Evolutionary conservation across 2,329 filamentous ascomycete species (phyloP), one percentile per base, ranked within the genome.

Genomic region (Beauveria bassiana): DNA sequence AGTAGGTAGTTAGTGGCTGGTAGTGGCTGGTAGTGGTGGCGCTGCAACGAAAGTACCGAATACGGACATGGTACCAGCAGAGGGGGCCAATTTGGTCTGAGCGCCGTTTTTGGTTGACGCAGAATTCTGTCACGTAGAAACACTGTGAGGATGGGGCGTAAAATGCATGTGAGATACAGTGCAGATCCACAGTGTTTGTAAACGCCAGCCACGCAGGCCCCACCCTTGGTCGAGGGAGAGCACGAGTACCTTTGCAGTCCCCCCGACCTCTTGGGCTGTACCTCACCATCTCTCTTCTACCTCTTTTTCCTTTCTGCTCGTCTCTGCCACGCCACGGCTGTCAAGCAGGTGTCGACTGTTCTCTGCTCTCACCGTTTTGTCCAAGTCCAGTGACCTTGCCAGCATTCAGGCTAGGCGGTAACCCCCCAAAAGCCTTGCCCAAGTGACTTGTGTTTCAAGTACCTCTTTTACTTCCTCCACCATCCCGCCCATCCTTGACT

Each of bases 361-460:
- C 2, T 42, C 22, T 7, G 2, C 22, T 46, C 53, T 56, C 53
- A 56, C 52, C 40, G 0, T 55, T 16, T 54, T n/a, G 6, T 22
- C 54, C 40, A 38, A 58, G 55, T 58, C 55, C 43, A 58, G 55
- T 58, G 55, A 58, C 55, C 55, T 58, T 45, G 40, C 42, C 54
- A 55, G 52, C 52, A 10, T 20, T 24, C 53, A 28, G 40, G 38
- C 45, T 24, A 65, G 67, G 66, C 70, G 16, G 24, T 26, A 24
- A 14, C 24, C 14, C 66, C 46, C 60, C 60, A 66, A 66, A 66
- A 59, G 60, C 66, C 69, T 70, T 65, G 67, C 68, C 67, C 70
- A 69, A 76, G 73, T 73, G 77, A 77, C 75, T 74, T 78, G 70
- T 66, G 67, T 66, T 68, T 62, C 67, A 77, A 69, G 75, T 78